Percentiles rank a stretch among this genome's conserved stretches.
Evolutionary conservation across 2,329 filamentous ascomycete genomes (phyloP).

Genomic region (Coniosporium tulheliwenetii): DNA sequence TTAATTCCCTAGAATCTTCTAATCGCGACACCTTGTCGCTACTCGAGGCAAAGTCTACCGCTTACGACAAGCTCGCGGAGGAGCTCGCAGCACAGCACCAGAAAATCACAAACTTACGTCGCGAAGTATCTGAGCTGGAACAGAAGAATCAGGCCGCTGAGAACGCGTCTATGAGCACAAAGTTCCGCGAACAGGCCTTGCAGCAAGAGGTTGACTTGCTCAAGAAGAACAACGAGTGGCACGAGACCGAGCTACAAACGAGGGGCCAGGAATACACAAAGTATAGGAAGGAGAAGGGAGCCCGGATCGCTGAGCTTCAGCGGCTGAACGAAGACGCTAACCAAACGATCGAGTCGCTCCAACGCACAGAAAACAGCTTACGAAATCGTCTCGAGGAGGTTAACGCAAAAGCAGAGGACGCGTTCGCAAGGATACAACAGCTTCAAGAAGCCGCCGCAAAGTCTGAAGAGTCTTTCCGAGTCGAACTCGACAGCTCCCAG

Average conservation of each 20-base stretch:
- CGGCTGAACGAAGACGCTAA: slow-evolving; percentile 74
- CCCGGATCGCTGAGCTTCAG: slow-evolving; percentile 75
- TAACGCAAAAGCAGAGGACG: slow-evolving; percentile 75
- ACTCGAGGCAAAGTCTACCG: slow-evolving; percentile 75
- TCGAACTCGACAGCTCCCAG: slow-evolving; percentile 68
- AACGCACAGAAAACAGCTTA: slow-evolving; percentile 64
- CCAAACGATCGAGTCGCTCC: slow-evolving; percentile 60
- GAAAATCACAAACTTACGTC: slow-evolving; percentile 69
- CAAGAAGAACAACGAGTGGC: slow-evolving; percentile 84
- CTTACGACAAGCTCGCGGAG: slow-evolving; percentile 71
- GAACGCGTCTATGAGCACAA: slow-evolving; percentile 63
- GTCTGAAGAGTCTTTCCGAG: slow-evolving; percentile 71
- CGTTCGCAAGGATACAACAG: slow-evolving; percentile 65
- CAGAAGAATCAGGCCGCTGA: slow-evolving; percentile 72
- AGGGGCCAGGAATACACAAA: slow-evolving; percentile 78
- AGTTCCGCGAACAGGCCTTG: slow-evolving; percentile 78
- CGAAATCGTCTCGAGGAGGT: slow-evolving; percentile 70
- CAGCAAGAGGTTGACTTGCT: slow-evolving; percentile 82
- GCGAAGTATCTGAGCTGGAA: slow-evolving; percentile 67
- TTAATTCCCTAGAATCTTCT: slow-evolving; percentile 74
- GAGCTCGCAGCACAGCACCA: slow-evolving; percentile 82
- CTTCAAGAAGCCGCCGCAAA: slow-evolving; percentile 70
- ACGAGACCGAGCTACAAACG: slow-evolving; percentile 79
- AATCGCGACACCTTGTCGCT: slow-evolving; percentile 83
- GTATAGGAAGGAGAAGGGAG: slow-evolving; percentile 87